Base-by-base conservation (phyloP, 208 protist genomes). In the Trypanosoma melophagium region DNA sequence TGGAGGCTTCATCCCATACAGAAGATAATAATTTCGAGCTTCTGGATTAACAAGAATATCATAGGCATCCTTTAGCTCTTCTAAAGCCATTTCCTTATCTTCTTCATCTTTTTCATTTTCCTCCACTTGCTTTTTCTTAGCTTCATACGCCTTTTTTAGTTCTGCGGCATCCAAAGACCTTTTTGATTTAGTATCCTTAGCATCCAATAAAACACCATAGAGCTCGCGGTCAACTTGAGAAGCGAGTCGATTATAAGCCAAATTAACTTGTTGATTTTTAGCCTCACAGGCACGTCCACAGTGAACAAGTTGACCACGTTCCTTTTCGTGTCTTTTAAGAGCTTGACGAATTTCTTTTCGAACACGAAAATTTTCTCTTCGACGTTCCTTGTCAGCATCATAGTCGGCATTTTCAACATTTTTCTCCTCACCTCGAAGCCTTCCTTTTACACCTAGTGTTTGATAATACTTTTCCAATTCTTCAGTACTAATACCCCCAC, bases 161-260 rank as follows among this genome's bases (percentile, higher is more conserved):
- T 85, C 68, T 25, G 60, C 40, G 0, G 76, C 77, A 12, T 77
- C 83, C 22, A 78, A 69, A 40, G 72, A 71, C 19, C 87, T 83
- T 42, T 64, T 76, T 3, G 81, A 84, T 60, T 89, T 90, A 52
- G 83, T 93, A 50, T 95, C 82, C 42, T 83, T 83, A 24, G 77
- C 81, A 57, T 92, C 87, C n/a, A 93, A 71, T 10, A 95, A 76
- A 60, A 95, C 87, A 24, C 79, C 72, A 57, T 89, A 95, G 10
- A 95, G 79, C 60, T 95, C 87, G 17, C 90, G 82, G 64, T 95
- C 90, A 17, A 95, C 81, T 60, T 95, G 87, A n/a, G 85, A 85
- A 25, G 76, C 60, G 14, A 95, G 77, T 22, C 84, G 89, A 61
- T 81, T 84, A 63, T 93, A 93, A 12, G 90, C 90, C 52, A 92